Percentiles rank a stretch among this genome's conserved stretches.
These are phyloP conservation scores for Fusarium zealandicum DNA, from an alignment of 2,329 filamentous ascomycete genomes.

Conservation along the genomic window DNA sequence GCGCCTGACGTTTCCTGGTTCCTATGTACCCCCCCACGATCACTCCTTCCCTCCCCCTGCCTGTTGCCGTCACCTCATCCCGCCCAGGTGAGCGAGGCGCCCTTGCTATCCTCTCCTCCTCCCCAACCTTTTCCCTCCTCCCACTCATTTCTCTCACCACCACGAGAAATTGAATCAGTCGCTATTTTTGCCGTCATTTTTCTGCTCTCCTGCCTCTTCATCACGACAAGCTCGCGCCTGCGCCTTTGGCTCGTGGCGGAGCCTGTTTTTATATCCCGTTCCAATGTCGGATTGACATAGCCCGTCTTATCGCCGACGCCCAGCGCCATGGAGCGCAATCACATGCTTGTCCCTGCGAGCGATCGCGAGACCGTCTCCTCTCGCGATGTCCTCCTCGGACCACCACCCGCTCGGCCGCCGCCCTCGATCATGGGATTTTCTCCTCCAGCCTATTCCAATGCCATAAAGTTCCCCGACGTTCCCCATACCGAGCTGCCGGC, in stretches of 20 bases:
- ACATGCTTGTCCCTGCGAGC: slow-evolving; percentile 50
- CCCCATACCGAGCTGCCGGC: slow-evolving; percentile 38
- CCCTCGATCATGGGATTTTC: slow-evolving; percentile 36
- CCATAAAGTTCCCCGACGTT: slow-evolving; percentile 43
- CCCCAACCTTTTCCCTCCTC: slow-evolving; percentile 30
- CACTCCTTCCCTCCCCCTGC: slow-evolving; percentile 17
- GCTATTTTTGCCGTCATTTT: slow-evolving; percentile 3
- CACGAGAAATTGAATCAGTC: not conserved
- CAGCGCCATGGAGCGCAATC: slow-evolving; percentile 52
- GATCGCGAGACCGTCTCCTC: slow-evolving; percentile 36
- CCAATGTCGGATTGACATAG: slow-evolving; percentile 41
- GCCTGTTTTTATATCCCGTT: slow-evolving; percentile 16
- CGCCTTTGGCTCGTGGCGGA: slow-evolving; percentile 28
- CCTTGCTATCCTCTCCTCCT: slow-evolving; percentile 14
- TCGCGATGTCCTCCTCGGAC: slow-evolving; percentile 39
- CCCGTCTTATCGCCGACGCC: slow-evolving; percentile 40
- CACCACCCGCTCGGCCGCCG: slow-evolving; percentile 39
- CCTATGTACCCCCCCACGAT: slow-evolving; percentile 38
- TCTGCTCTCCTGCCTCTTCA: not conserved
- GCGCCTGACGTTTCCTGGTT: slow-evolving; percentile 34
- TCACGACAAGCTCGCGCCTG: not conserved
- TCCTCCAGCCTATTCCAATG: slow-evolving; percentile 38
- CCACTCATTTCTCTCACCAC: slow-evolving; percentile 14
- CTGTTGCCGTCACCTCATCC: slow-evolving; percentile 20
- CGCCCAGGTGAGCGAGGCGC: slow-evolving; percentile 9